Evolutionary conservation across 768 basidiomycete species (phyloP), one percentile per base, ranked within the genome.

Genomic region (Tylopilus rubrobrunneus): DNA sequence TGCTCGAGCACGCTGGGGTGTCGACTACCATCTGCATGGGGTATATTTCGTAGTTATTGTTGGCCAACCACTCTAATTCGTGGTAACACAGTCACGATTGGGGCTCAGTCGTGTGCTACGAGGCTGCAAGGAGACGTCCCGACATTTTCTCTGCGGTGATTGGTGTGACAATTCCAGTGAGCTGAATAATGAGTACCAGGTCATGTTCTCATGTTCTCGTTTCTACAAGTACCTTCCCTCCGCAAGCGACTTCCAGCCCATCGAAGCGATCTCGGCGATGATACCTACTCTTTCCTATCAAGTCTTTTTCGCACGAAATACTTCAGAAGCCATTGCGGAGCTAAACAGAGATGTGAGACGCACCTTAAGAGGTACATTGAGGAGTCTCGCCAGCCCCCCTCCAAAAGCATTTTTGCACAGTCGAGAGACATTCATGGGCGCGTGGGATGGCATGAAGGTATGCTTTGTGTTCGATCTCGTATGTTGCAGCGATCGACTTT

Each of bases 71-170:
- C 28, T 48, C 49, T 48, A 19, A 56, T 28, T 27, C 17, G 9
- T 25, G 45, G 21, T 3, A 7, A 36, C n/a, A 15, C 33, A 87
- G 86, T 12, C 88, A 90, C 60, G 88, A 90, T 56, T 90, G 88
- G 88, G 88, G 88, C 37, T 73, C 85, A 1, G 75, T 78, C 49
- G 54, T 81, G 3, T 88, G 87, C 56, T 85, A 83, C 59, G 85
- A 89, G 65, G 81, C 84, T 11, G 85, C 83, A 1, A 78, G 87
- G 15, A 74, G 78, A 71, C 73, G 85, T 17, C 88, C 87, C 0
- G 87, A 89, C 58, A 65, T 83, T 4, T 80, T 88, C 62, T 70
- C 67, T 0, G 85, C 73, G 4, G 79, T 88, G 15, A 67, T 85
- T 14, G 86, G 83, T 9, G 71, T 73, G 25, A 78, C 78, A 4